A percentile compares a stretch with the other conserved stretches of the same genome.
phyloP scores from a whole-genome alignment of 306 rosid species.

The Neltuma alba region DNA sequence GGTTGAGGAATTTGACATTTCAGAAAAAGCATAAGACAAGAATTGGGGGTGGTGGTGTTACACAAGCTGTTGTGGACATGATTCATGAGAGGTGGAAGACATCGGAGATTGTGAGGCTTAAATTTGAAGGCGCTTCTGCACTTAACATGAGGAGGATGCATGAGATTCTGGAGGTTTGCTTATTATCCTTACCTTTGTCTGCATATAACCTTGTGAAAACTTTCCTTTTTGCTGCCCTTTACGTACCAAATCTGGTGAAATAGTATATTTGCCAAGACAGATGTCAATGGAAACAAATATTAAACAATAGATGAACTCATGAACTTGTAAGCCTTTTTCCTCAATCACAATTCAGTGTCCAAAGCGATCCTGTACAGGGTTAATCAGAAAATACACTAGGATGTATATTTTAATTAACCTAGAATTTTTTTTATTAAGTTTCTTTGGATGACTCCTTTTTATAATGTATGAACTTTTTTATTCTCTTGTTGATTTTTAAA shows the following conservation, averaged over 20 bases:
- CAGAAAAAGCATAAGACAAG: constrained; percentile 96
- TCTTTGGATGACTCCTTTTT: constrained; percentile 9
- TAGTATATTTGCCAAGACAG: neutral
- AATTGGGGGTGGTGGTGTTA: constrained; percentile 83
- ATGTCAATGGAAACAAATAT: neutral
- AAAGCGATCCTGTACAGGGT: neutral
- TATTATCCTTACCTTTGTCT: constrained; percentile 28
- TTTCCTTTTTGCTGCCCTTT: neutral
- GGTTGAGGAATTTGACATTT: constrained; percentile 76
- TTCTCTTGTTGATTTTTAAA: constrained; percentile 33
- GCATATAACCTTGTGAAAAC: constrained; percentile 9
- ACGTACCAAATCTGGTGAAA: neutral
- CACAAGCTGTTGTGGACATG: constrained; percentile 81
- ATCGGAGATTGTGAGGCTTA: constrained; percentile 83
- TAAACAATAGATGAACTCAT: neutral
- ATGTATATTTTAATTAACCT: neutral
- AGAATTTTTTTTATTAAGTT: neutral
- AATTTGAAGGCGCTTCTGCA: constrained; percentile 88
- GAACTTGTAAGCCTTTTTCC: constrained; percentile 15
- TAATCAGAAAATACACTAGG: neutral
- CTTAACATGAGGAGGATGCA: constrained; percentile 98
- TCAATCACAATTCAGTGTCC: neutral
- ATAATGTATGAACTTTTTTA: constrained; percentile 15
- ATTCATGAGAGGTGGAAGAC: constrained; percentile 91
- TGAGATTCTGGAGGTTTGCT: constrained; percentile 90